Evolutionary conservation across 2,329 filamentous ascomycete species (phyloP), one percentile per base, ranked within the genome.

Genomic region (Hypoxylon sp.): DNA sequence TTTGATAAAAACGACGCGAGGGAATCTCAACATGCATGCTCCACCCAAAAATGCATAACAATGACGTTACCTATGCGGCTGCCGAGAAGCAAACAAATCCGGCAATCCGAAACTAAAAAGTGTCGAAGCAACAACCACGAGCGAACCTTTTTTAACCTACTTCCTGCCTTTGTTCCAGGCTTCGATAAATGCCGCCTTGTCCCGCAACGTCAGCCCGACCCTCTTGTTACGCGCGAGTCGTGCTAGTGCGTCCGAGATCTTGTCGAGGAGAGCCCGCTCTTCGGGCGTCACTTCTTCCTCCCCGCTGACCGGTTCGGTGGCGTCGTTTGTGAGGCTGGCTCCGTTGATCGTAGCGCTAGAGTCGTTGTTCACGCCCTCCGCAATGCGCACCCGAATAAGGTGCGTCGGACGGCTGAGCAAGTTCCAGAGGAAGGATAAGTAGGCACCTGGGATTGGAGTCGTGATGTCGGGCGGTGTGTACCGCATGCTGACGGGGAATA

Each of bases 381-480:
- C 96, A 60, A 99, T 94, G 53, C 96, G 89, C 11, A 98, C 95
- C 23, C 94, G 89, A 74, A 99, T 95, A 74, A 90, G 94, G 71
- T 97, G 96, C 1, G 93, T 97, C 0, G 94, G 92, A 51, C 91
- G 89, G 46, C 91, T 93, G 34, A 97, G 88, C 7, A 98, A 83
- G 58, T 90, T 91, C 94, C 94, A 99, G 7, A 98, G 76, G 78
- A 98, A 98, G 1, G 82, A 82, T 5, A 87, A 56, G 79, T 92
- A 94, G 28, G 86, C 85, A 11, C 91, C 89, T 0, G 96, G 94
- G 0, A 99, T 83, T 0, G 96, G 95, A 0, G 96, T 98, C 0
- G 95, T 97, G 64, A 98, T 90, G 77, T 98, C 94, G 3, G 91
- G 87, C 0, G 95, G 92, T 0, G 93, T 92, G 79, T 98, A 99